Conservation (phyloP, 345 rosid species). For the Salix brachista region DNA sequence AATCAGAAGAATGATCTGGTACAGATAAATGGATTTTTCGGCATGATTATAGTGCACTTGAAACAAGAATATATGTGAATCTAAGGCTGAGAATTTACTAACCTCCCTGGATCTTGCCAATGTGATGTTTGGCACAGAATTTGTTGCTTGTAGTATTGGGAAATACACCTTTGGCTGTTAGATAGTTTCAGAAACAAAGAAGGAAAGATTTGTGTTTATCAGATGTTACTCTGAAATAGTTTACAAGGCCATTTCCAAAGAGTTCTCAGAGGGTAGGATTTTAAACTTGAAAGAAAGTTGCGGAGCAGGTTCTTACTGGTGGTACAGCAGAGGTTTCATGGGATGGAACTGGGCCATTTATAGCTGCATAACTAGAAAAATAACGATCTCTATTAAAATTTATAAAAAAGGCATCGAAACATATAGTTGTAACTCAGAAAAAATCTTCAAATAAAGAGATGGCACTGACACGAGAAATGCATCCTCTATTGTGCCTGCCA, state of each 20-base stretch:
- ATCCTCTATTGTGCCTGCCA: conserved; percentile 60
- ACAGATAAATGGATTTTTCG: neutral
- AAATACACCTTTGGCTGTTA: conserved; percentile 39
- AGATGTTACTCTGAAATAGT: neutral
- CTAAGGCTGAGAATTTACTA: neutral
- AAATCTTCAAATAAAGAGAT: neutral
- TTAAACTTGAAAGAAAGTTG: neutral
- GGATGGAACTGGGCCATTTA: conserved; percentile 40
- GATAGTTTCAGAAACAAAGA: neutral
- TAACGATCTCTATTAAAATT: neutral
- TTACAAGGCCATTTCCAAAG: neutral
- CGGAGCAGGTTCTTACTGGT: conserved; percentile 18
- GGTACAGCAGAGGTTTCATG: conserved; percentile 6
- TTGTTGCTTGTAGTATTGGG: conserved; percentile 40
- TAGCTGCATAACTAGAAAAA: conserved; percentile 58
- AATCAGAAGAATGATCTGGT: neutral
- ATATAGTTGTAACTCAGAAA: neutral
- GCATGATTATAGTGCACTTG: neutral
- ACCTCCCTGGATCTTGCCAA: conserved; percentile 67
- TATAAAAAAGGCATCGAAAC: neutral
- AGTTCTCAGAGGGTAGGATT: neutral
- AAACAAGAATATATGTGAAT: neutral
- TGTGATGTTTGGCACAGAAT: conserved; percentile 32
- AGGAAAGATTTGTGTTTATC: neutral
- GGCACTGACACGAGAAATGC: conserved; percentile 48